Evolutionary conservation across 192 early-diverging fungal species (phyloP), one percentile per base, ranked within the genome.

Genomic region (Linderina pennispora): DNA sequence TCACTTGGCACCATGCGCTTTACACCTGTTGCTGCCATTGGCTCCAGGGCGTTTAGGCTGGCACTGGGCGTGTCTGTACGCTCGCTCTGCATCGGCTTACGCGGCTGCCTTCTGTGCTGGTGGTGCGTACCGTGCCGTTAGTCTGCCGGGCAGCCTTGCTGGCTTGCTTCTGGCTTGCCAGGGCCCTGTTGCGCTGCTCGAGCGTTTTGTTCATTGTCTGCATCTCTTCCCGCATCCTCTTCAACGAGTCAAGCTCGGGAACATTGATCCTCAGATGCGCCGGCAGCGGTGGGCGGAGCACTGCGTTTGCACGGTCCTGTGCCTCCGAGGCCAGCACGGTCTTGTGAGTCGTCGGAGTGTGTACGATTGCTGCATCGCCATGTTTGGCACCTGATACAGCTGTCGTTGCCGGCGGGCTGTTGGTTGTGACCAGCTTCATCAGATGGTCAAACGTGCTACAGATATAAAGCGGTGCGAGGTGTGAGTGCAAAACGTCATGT

Each of bases 321-420:
- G 58, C 58, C 46, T 62, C 39, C 21, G 46, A 41, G 23, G 62
- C 24, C 10, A 68, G 44, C 7, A 56, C 49, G 0, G 65, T 68
- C 39, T 68, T 68, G 2, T 36, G 45, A 19, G 55, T 60, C 21
- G 15, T 38, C 15, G 37, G n/a, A 22, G 6, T 22, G 14, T 7
- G 21, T 7, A n/a, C 26, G 41, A 37, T 33, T 17, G 24, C 32
- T 17, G 9, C 21, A 32, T 32, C 31, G 20, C 34, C 9, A 3
- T 40, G 1, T 9, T 38, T 44, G 43, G 25, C 25, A 11, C 10
- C 35, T 16, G 28, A 5, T 15, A 16, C 23, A 9, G 45, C 26
- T 7, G 40, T 32, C 11, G 41, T 24, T 9, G 33, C 23, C 26
- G 14, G 16, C 13, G n/a, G n/a, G n/a, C n/a, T n/a, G n/a, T n/a